phyloP scores from a whole-genome alignment of 1,139 yeast species.

The Eremothecium gossypii region DNA sequence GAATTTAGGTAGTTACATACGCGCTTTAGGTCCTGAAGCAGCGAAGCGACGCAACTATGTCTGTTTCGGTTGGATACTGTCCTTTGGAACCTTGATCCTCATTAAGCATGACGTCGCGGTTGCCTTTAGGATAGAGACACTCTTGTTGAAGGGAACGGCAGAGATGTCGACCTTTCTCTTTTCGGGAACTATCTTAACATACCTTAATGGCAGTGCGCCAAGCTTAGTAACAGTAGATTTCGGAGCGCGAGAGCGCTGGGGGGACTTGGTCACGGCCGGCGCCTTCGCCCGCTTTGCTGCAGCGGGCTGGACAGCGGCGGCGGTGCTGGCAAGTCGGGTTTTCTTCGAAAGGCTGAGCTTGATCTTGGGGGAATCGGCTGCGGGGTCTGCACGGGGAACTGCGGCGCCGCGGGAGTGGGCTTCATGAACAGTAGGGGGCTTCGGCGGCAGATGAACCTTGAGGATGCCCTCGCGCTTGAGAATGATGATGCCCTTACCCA shows the following conservation, averaged over 20 bases:
- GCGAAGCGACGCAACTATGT: not conserved
- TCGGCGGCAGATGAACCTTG: conserved; percentile 28
- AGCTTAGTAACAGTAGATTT: conserved; percentile 19
- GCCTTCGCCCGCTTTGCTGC: conserved; percentile 10
- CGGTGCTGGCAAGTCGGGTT: not conserved
- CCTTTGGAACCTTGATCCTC: conserved; percentile 17
- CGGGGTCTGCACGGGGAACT: conserved; percentile 6
- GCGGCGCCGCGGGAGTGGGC: conserved; percentile 4
- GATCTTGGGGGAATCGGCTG: conserved; percentile 5
- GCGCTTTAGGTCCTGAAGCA: too few relatives aligned
- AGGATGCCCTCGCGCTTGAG: conserved; percentile 32
- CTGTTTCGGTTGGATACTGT: not conserved
- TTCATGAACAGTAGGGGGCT: conserved; percentile 9
- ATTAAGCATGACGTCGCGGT: conserved; percentile 24
- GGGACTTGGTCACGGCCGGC: conserved; percentile 8
- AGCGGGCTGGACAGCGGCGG: conserved; percentile 3
- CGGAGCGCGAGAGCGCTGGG: conserved; percentile 8
- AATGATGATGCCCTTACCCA: conserved; percentile 23
- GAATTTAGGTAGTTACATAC: too few relatives aligned
- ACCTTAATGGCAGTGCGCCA: conserved; percentile 27
- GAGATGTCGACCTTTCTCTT: conserved; percentile 22
- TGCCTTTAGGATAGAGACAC: conserved; percentile 21
- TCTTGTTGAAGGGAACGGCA: conserved; percentile 23
- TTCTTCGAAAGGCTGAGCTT: conserved; percentile 8
- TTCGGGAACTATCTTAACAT: conserved; percentile 20